Evolutionary conservation across 192 early-diverging fungal genomes (phyloP).

Genomic region (Entomortierella beljakovae): DNA sequence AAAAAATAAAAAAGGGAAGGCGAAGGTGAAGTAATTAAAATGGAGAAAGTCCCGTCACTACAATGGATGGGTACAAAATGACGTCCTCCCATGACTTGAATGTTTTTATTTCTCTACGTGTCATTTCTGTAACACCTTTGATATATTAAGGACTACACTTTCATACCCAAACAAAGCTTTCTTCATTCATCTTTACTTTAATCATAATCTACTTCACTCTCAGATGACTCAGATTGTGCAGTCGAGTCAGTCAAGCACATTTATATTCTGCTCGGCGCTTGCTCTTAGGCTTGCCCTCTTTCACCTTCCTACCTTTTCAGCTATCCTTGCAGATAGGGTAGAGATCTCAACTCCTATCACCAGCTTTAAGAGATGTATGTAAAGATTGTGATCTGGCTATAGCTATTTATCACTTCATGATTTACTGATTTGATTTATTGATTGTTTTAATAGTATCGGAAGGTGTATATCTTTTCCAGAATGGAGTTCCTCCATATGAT

Average conservation of each 20-base stretch:
- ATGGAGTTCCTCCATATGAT: conserved; percentile 86
- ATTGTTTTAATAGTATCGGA: conserved; percentile 76
- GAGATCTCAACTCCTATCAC: conserved; percentile 92
- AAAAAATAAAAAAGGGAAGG: no score
- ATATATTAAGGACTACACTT: no score
- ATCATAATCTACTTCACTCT: not conserved
- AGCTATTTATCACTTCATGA: not conserved
- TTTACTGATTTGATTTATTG: not conserved
- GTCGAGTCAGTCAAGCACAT: not conserved
- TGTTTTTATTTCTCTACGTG: no score
- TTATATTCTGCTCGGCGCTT: conserved; percentile 51
- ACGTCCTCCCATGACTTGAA: no score
- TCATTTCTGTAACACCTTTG: no score
- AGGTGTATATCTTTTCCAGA: conserved; percentile 81
- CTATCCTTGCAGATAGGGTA: conserved; percentile 64
- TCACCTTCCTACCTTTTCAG: conserved; percentile 58
- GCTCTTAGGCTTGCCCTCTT: conserved; percentile 58
- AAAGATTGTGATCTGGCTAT: not conserved
- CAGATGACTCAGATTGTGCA: not conserved
- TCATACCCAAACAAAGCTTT: no score
- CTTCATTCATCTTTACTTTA: not conserved
- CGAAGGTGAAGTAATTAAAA: no score
- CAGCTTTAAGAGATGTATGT: conserved; percentile 83
- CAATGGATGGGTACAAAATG: no score
- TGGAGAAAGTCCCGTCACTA: no score